Evolutionary conservation across 1,284 basidiomycete genomes (phyloP).

Genomic region (Trametes versicolor): DNA sequence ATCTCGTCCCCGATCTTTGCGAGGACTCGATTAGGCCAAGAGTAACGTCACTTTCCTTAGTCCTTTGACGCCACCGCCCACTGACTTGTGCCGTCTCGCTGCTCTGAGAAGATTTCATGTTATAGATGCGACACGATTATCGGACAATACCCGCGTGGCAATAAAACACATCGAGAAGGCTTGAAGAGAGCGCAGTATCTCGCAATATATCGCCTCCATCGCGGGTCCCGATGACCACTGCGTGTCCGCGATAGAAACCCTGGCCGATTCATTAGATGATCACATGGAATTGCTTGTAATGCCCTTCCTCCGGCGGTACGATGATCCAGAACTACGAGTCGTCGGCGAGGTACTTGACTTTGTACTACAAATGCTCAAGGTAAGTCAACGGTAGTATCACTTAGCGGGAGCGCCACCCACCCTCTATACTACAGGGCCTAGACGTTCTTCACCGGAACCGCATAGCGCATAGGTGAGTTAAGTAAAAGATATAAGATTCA

Average conservation of each 20-base stretch:
- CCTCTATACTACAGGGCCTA: slow-evolving; percentile 32
- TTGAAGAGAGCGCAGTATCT: slow-evolving; percentile 23
- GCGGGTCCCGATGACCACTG: slow-evolving; percentile 29
- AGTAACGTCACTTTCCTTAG: not conserved
- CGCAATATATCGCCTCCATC: slow-evolving; percentile 15
- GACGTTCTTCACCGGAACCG: slow-evolving; percentile 39
- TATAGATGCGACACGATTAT: slow-evolving; percentile 36
- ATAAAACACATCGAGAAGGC: slow-evolving; percentile 32
- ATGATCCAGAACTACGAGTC: slow-evolving; percentile 35
- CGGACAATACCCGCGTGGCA: slow-evolving; percentile 21
- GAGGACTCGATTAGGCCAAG: slow-evolving; percentile 22
- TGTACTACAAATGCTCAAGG: slow-evolving; percentile 38
- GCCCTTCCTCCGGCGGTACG: slow-evolving; percentile 38
- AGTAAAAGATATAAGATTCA: not conserved
- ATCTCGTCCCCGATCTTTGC: slow-evolving; percentile 12
- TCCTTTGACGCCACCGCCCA: too few species aligned
- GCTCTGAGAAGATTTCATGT: slow-evolving; percentile 19
- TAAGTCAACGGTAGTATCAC: not conserved
- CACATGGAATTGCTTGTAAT: slow-evolving; percentile 35
- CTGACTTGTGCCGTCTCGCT: not conserved
- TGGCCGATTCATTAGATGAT: slow-evolving; percentile 30
- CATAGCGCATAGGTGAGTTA: slow-evolving; percentile 42
- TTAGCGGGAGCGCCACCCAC: not conserved
- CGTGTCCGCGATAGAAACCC: slow-evolving; percentile 32
- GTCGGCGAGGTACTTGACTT: slow-evolving; percentile 42